phyloP scores from a whole-genome alignment of 805 yeast genomes.

The Candida andamanensis region DNA sequence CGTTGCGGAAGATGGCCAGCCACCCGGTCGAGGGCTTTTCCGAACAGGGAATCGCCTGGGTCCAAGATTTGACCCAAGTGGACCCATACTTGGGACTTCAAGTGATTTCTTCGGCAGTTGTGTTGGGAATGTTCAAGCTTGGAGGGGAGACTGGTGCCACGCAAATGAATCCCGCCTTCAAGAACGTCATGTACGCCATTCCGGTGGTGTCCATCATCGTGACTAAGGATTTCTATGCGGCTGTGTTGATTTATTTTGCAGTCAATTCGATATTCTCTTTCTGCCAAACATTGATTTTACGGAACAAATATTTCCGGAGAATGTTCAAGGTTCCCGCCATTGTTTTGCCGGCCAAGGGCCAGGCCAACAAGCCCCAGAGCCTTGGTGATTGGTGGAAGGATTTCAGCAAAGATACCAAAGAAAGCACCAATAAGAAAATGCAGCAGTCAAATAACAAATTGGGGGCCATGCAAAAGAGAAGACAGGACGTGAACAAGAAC shows the following conservation, averaged over 20 bases:
- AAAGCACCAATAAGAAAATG: slow-evolving; percentile 30
- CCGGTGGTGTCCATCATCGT: slow-evolving; percentile 85
- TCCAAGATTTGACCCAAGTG: slow-evolving; percentile 68
- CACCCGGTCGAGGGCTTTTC: slow-evolving; percentile 80
- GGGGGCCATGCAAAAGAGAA: slow-evolving; percentile 34
- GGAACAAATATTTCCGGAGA: slow-evolving; percentile 54
- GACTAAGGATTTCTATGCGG: slow-evolving; percentile 82
- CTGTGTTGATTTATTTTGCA: slow-evolving; percentile 79
- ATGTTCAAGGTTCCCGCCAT: slow-evolving; percentile 50
- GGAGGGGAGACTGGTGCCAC: slow-evolving; percentile 92
- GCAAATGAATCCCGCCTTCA: slow-evolving; percentile 50
- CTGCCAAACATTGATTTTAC: slow-evolving; percentile 63
- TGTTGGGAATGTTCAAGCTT: slow-evolving; percentile 66
- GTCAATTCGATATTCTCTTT: slow-evolving; percentile 74
- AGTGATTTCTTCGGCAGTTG: slow-evolving; percentile 70
- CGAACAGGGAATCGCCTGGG: slow-evolving; percentile 80
- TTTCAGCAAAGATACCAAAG: slow-evolving; percentile 25
- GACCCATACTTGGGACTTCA: slow-evolving; percentile 93
- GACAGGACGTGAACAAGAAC: slow-evolving; percentile 22
- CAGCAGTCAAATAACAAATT: slow-evolving; percentile 31
- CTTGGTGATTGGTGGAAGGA: slow-evolving; percentile 35
- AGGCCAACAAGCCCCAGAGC: slow-evolving; percentile 24
- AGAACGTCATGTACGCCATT: slow-evolving; percentile 61
- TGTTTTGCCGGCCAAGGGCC: slow-evolving; percentile 39
- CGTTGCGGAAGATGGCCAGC: slow-evolving; percentile 75